A percentile compares a stretch with the other conserved stretches of the same genome.
phyloP scores from a whole-genome alignment of 1,284 basidiomycete genomes.

The Trichosporon asahii region DNA sequence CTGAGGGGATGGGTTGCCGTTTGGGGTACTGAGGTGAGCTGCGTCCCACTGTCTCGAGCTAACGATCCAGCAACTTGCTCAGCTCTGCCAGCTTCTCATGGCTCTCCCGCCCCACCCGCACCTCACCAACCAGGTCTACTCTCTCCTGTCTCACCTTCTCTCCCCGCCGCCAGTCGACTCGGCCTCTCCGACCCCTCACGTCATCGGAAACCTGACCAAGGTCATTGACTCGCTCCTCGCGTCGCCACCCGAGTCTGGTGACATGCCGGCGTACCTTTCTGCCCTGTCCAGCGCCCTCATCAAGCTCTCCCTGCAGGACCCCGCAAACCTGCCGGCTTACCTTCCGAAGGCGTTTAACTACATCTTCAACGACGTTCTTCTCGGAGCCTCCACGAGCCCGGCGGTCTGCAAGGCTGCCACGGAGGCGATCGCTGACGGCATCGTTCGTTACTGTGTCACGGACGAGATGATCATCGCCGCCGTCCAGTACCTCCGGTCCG shows the following conservation, averaged over 20 bases:
- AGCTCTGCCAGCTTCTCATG: slow-evolving; percentile 67
- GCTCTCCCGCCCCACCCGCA: slow-evolving; percentile 76
- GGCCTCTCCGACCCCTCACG: slow-evolving; percentile 35
- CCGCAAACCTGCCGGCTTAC: slow-evolving; percentile 50
- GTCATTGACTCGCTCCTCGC: slow-evolving; percentile 70
- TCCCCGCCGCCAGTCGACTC: slow-evolving; percentile 51
- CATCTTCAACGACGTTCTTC: slow-evolving; percentile 65
- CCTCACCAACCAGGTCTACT: slow-evolving; percentile 76
- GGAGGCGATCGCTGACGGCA: slow-evolving; percentile 57
- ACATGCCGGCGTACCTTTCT: slow-evolving; percentile 58
- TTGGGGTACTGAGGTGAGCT: slow-evolving; percentile 61
- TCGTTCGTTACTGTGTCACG: slow-evolving; percentile 67
- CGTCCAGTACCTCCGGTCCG: slow-evolving; percentile 42
- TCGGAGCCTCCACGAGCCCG: slow-evolving; percentile 33
- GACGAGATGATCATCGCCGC: slow-evolving; percentile 61
- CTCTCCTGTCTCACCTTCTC: slow-evolving; percentile 72
- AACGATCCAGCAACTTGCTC: slow-evolving; percentile 61
- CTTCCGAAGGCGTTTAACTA: slow-evolving; percentile 70
- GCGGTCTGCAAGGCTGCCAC: slow-evolving; percentile 59
- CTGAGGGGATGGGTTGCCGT: slow-evolving; percentile 62
- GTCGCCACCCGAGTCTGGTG: slow-evolving; percentile 63
- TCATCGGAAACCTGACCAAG: slow-evolving; percentile 58
- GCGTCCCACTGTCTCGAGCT: too few relatives aligned
- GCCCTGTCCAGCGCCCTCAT: slow-evolving; percentile 54
- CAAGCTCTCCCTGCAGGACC: slow-evolving; percentile 48